Evolutionary conservation across 345 rosid species (phyloP).

Genomic region (Acer campestre): DNA sequence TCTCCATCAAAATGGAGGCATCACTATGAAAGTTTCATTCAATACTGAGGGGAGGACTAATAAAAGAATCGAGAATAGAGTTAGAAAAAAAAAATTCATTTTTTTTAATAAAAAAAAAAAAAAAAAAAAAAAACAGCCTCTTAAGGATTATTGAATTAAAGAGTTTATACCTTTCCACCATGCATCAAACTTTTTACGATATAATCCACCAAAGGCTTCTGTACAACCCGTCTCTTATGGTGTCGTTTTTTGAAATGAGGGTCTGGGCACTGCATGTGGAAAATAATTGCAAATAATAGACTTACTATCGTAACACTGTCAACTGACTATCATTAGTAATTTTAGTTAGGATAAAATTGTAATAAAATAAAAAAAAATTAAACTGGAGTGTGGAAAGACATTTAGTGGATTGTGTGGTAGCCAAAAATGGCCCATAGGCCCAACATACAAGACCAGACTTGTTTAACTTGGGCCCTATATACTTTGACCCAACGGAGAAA

Average conservation of each 20-base stretch:
- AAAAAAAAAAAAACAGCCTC: background rate
- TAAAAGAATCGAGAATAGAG: background rate
- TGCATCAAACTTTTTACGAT: constrained; percentile 55
- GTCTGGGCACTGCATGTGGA: constrained; percentile 78
- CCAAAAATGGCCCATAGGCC: too few species aligned
- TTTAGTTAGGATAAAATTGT: too few species aligned
- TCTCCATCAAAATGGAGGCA: background rate
- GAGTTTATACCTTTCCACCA: constrained; percentile 72
- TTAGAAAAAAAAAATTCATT: background rate
- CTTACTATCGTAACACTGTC: background rate
- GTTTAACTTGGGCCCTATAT: too few species aligned
- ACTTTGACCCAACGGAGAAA: too few species aligned
- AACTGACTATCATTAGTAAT: background rate
- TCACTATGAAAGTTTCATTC: background rate
- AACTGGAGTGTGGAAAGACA: too few species aligned
- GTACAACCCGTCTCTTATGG: constrained; percentile 91
- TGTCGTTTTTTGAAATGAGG: constrained; percentile 97
- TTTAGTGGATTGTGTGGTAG: too few species aligned
- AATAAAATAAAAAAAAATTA: too few species aligned
- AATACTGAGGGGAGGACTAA: background rate
- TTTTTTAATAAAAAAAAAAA: background rate
- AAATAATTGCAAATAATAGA: background rate
- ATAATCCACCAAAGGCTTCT: constrained; percentile 69
- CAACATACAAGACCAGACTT: too few species aligned
- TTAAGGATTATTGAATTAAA: background rate